Percentiles rank a stretch among this genome's conserved stretches.
Conservation (phyloP, 768 basidiomycete genomes). For the Ramaria sp. region DNA sequence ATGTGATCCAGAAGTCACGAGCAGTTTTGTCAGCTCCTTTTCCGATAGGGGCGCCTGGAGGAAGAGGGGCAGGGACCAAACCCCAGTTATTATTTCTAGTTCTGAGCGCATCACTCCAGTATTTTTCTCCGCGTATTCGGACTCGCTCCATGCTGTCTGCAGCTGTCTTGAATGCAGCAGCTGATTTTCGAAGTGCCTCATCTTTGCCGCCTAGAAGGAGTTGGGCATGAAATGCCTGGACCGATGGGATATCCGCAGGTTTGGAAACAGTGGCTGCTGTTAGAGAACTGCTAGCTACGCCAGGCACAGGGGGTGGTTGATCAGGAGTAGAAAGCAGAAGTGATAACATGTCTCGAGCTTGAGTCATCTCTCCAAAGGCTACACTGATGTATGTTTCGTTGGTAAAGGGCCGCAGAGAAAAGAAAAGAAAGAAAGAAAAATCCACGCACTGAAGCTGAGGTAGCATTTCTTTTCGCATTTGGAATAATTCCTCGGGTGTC, state of each 20-base stretch:
- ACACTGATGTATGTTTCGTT: conserved; percentile 30
- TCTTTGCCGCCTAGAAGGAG: conserved; percentile 72
- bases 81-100: conserved; percentile 73
- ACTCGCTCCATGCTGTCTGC: conserved; percentile 59
- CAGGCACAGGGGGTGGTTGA: conserved; percentile 22
- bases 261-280: conserved; percentile 58
- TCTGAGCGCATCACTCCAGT: conserved; percentile 76
- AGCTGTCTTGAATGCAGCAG: conserved; percentile 57
- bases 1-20: conserved; percentile 72
- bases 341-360: conserved; percentile 59
- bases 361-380: conserved; percentile 70
- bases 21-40: conserved; percentile 74
- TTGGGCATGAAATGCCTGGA: conserved; percentile 64
- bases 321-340: conserved; percentile 38
- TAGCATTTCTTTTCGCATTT: conserved; percentile 62
- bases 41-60: conserved; percentile 53
- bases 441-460: conserved; percentile 64
- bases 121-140: conserved; percentile 51
- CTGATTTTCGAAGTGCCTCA: conserved; percentile 63
- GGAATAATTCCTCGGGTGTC: conserved; percentile 61
- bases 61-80: conserved; percentile 68
- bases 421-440: too few relatives aligned
- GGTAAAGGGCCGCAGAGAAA: neutral
- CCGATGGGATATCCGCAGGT: conserved; percentile 48
- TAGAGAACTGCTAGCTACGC: conserved; percentile 26